Conservation (phyloP, 352 stramenopile species). For the Phytophthora rubi region DNA sequence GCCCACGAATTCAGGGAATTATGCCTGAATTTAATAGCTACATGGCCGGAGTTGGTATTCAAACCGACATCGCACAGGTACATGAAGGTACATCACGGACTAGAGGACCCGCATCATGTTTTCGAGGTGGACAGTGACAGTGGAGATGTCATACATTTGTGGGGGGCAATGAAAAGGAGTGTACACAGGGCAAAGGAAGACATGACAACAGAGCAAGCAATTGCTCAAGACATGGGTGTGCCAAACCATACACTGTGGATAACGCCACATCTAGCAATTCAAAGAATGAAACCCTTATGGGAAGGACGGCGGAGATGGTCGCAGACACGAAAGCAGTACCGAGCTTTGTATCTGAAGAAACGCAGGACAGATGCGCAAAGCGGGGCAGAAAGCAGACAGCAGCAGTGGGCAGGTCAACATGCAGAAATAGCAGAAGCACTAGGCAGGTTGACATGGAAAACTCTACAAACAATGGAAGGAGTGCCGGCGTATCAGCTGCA, state of each 20-base stretch:
- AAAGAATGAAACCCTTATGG: constrained; percentile 1
- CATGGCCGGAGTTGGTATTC: not conserved
- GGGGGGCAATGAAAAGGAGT: not conserved
- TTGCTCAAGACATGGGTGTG: not conserved
- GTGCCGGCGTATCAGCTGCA: constrained; percentile 6
- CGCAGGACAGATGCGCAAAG: not conserved
- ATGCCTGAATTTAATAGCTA: constrained; percentile 1
- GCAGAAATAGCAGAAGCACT: not conserved
- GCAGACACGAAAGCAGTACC: not conserved
- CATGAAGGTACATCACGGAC: not conserved
- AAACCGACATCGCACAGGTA: not conserved
- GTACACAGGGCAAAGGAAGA: not conserved
- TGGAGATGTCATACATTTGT: not conserved
- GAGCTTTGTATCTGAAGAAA: not conserved
- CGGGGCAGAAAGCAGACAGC: not conserved
- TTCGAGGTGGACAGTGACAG: not conserved
- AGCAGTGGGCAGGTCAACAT: not conserved
- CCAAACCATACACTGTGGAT: not conserved
- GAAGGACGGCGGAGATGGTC: constrained; percentile 3
- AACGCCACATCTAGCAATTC: not conserved
- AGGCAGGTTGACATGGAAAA: not conserved
- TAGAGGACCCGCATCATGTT: constrained; percentile 1
- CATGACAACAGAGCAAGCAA: no score
- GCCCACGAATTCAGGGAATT: not conserved
- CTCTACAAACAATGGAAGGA: not conserved